phyloP scores from a whole-genome alignment of 2,329 filamentous ascomycete genomes.

The Stemphylium lycopersici region DNA sequence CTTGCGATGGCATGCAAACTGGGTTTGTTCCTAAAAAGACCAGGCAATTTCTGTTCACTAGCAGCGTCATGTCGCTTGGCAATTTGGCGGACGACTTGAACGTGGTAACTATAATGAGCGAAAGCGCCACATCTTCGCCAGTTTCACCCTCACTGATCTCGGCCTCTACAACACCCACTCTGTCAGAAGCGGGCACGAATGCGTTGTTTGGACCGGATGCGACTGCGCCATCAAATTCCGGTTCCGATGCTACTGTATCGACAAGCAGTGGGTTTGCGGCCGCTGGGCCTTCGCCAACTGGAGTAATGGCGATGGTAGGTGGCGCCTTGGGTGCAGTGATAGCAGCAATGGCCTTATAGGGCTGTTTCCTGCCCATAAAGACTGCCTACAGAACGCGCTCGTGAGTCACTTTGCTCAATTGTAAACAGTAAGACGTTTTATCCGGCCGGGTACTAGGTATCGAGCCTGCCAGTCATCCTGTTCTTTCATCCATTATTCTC shows the following conservation, averaged over 20 bases:
- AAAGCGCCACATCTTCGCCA: slow-evolving; percentile 5
- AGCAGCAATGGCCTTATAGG: slow-evolving; percentile 33
- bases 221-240: slow-evolving; percentile 15
- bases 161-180: neutral
- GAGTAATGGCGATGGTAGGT: slow-evolving; percentile 28
- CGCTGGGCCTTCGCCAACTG: slow-evolving; percentile 24
- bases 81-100: neutral
- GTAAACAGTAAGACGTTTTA: too few species aligned
- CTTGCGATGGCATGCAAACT: slow-evolving; percentile 24
- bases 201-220: neutral
- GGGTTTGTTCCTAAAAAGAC: slow-evolving; percentile 8
- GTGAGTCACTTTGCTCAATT: neutral
- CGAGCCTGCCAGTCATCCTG: too few species aligned
- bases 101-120: slow-evolving; percentile 22
- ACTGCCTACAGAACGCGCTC: too few species aligned
- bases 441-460: too few species aligned
- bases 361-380: neutral
- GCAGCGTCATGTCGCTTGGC: too few species aligned
- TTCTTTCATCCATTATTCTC: too few species aligned
- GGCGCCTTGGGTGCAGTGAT: slow-evolving; percentile 31
- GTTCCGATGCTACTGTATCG: slow-evolving; percentile 12
- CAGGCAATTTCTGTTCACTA: neutral
- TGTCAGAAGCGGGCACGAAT: neutral
- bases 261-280: slow-evolving; percentile 25
- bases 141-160: neutral